Conservation (phyloP, 495 filamentous ascomycete genomes). For the Penicillium crystallinum region DNA sequence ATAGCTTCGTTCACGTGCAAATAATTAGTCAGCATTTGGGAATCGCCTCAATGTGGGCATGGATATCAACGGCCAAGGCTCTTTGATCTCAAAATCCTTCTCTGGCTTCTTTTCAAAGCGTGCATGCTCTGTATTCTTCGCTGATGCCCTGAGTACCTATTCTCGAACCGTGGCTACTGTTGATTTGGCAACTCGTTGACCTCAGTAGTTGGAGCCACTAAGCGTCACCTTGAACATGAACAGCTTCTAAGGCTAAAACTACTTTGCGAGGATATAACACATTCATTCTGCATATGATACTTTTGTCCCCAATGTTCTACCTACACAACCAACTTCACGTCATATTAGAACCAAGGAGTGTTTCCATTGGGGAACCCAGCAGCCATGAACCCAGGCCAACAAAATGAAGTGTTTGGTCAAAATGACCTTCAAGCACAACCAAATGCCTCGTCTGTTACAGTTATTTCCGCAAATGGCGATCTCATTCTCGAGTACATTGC, state of each 20-base stretch:
- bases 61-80: background rate
- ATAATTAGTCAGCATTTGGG: background rate
- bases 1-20: background rate
- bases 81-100: background rate
- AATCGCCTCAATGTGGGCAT: background rate
- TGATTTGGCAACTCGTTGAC: background rate
- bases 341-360: background rate
- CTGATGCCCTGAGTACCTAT: background rate
- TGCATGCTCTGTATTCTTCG: background rate
- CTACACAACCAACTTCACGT: background rate
- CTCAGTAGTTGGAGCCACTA: background rate
- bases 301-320: background rate
- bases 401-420: background rate
- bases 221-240: background rate
- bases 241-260: background rate
- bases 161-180: background rate
- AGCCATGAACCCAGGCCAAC: background rate
- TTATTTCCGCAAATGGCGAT: constrained; percentile 30
- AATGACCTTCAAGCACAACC: background rate
- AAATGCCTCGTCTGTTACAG: background rate
- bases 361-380: background rate
- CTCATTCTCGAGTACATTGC: constrained; percentile 32
- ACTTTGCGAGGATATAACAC: background rate
- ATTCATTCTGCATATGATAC: background rate
- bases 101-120: background rate